Evolutionary conservation across 129 eudicot species (phyloP), one percentile per base, ranked within the genome.

Genomic region (Chrysanthemum lavandulifolium): DNA sequence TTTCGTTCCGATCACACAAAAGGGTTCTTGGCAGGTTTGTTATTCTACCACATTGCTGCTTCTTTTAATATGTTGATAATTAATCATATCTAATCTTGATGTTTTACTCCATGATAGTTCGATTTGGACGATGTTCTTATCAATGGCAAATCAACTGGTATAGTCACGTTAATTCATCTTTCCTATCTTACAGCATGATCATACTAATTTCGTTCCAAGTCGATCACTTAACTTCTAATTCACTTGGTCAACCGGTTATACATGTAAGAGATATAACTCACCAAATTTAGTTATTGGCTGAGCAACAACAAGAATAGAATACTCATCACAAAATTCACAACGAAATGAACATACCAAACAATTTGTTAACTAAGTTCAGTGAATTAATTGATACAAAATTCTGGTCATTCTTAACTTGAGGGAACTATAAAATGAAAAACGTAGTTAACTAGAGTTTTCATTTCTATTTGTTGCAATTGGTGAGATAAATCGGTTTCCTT

Each of bases 21-120:
- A 86, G 72, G 95, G 92, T 15, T 86, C 86, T 67, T 91, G 97
- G 97, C 95, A 91, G 97, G 97, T 91, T 73, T 33, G 81, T 85
- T 66, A 52, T 10, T 68, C 6, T 71, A 8, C n/a, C 36, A 9
- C 43, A 13, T 3, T 68, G 9, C 43, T 71, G 16, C 52, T 69
- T 55, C 7, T 70, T 70, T 10, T 10, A 8, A 55, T 40, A 7
- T 15, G 66, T 2, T 57, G n/a, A 10, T 23, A 72, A 29, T 43
- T 12, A 13, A 9, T 19, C 55, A 54, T 29, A 14, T 54, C 16
- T 14, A 13, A 23, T 33, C 58, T 70, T 50, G 36, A 27, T 81
- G 51, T 43, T 74, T 23, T 50, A 48, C 43, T 50, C 23, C 13
- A 13, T 80, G 40, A 4, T 71, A 86, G 96, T 85, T 88, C 58